A percentile compares a stretch with the other conserved stretches of the same genome.
These are phyloP conservation scores for Cordyceps tenuipes DNA, from an alignment of 2,329 filamentous ascomycete species.

Conservation along the genomic window DNA sequence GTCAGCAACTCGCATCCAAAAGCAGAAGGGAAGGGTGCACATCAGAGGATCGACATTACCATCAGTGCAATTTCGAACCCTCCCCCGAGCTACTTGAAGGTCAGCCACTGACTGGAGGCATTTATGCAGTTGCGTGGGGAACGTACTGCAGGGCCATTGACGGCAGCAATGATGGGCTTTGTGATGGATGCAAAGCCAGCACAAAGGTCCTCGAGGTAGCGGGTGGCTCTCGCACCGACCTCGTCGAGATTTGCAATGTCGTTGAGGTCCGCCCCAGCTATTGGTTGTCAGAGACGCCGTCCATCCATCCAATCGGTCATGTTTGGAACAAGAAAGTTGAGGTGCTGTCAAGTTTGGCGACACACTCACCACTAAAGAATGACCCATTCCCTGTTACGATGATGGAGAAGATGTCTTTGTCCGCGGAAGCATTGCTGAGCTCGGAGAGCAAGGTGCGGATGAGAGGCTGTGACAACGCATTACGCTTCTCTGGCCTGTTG, in stretches of 20 bases:
- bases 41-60: constrained; percentile 20
- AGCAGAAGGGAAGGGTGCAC: neutral
- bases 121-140: neutral
- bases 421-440: constrained; percentile 15
- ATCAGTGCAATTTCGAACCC: constrained; percentile 34
- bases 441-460: constrained; percentile 31
- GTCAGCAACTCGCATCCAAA: neutral
- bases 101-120: neutral
- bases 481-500: constrained; percentile 45
- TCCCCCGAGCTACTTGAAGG: constrained; percentile 27
- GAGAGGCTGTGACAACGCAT: constrained; percentile 45
- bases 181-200: neutral
- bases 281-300: neutral
- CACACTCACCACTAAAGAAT: constrained; percentile 24
- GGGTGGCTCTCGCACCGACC: constrained; percentile 12
- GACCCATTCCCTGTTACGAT: constrained; percentile 26
- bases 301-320: neutral
- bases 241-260: constrained; percentile 28
- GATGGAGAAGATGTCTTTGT: constrained; percentile 22
- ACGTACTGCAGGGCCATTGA: constrained; percentile 33
- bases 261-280: constrained; percentile 28
- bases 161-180: constrained; percentile 34
- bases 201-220: constrained; percentile 23
- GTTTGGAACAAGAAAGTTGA: neutral
- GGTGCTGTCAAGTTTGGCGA: neutral